Conservation (phyloP, 768 basidiomycete genomes). For the Boletus insuetus region DNA sequence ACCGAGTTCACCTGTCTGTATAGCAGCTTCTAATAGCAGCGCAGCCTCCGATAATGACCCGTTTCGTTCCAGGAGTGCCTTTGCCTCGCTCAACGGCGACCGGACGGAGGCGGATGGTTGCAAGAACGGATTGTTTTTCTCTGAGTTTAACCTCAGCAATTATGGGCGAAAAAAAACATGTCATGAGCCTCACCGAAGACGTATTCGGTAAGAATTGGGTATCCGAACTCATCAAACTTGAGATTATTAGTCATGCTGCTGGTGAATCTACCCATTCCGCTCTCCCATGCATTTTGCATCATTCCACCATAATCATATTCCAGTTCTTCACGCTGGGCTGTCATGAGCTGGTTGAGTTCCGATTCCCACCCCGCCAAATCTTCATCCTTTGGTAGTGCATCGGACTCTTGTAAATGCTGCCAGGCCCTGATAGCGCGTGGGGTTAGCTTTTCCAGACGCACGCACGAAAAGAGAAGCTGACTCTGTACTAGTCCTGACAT, state of each 20-base stretch:
- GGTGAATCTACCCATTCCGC: slow-evolving; percentile 45
- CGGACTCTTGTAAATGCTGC: slow-evolving; percentile 59
- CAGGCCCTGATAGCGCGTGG: slow-evolving; percentile 46
- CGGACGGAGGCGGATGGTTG: slow-evolving; percentile 46
- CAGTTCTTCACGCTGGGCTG: slow-evolving; percentile 58
- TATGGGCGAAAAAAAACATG: background rate
- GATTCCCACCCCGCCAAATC: slow-evolving; percentile 81
- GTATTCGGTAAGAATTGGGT: slow-evolving; percentile 72
- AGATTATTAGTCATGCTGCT: slow-evolving; percentile 32
- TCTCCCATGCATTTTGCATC: slow-evolving; percentile 67
- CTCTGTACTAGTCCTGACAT: slow-evolving; percentile 36
- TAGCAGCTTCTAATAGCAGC: slow-evolving; percentile 85
- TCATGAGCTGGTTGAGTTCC: slow-evolving; percentile 79
- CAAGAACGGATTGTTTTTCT: slow-evolving; percentile 69
- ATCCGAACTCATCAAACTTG: slow-evolving; percentile 68
- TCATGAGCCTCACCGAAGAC: slow-evolving; percentile 60
- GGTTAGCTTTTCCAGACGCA: slow-evolving; percentile 1
- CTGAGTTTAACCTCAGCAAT: slow-evolving; percentile 37
- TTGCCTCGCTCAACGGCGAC: slow-evolving; percentile 66
- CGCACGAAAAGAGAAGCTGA: slow-evolving; percentile 29
- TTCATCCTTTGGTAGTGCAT: slow-evolving; percentile 53
- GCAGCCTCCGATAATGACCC: slow-evolving; percentile 88
- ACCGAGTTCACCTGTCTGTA: slow-evolving; percentile 77
- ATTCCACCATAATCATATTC: slow-evolving; percentile 58
- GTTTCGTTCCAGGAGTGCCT: slow-evolving; percentile 70